These are phyloP conservation scores for Fusarium tanahbumbuense DNA, from an alignment of 2,329 filamentous ascomycete species.

Conservation along the genomic window DNA sequence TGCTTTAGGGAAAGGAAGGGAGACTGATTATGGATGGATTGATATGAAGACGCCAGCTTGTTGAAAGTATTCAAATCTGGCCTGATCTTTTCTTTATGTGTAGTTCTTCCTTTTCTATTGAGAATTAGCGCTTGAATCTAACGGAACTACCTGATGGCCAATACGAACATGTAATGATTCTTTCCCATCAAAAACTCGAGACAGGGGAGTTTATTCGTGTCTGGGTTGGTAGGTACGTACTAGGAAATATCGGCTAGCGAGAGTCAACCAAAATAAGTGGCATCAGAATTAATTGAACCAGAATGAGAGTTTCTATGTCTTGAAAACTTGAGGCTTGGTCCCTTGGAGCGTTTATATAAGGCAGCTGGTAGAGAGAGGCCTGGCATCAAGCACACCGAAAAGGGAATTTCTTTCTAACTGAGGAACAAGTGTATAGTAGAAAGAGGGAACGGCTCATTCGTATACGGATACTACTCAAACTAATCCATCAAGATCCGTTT, in stretches of 20 bases:
- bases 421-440: not conserved
- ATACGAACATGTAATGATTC: not conserved
- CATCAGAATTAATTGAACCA: not conserved
- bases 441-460: not conserved
- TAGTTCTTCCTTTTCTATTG: not conserved
- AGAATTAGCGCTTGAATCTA: not conserved
- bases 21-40: not conserved
- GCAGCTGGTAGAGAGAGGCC: not conserved
- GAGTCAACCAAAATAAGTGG: not conserved
- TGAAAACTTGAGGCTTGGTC: not conserved
- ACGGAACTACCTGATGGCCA: not conserved
- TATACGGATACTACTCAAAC: not conserved
- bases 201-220: not conserved
- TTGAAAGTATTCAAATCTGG: not conserved
- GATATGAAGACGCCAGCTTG: not conserved
- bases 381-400: not conserved
- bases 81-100: not conserved
- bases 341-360: not conserved
- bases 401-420: too few relatives aligned
- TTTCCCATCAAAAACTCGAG: not conserved
- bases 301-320: not conserved
- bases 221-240: not conserved
- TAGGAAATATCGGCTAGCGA: not conserved
- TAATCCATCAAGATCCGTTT: not conserved
- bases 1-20: slow-evolving; percentile 4